These are phyloP conservation scores for Colletotrichum truncatum DNA, from an alignment of 2,329 filamentous ascomycete genomes.

Conservation along the genomic window DNA sequence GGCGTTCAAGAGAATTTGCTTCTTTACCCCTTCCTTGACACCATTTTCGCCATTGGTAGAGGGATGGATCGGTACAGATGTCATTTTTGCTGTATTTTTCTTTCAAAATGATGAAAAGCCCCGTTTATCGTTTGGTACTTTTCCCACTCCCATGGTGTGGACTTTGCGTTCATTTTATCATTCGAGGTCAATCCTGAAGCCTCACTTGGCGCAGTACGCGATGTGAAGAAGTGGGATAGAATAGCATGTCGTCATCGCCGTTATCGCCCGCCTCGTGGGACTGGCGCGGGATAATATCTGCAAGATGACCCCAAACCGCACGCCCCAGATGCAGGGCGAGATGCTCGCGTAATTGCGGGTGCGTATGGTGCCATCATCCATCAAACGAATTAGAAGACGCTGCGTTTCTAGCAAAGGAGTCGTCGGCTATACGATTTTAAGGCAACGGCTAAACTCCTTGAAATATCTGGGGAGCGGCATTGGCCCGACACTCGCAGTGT, in stretches of 20 bases:
- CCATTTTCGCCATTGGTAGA: conserved; percentile 1
- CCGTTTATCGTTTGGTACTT: background rate
- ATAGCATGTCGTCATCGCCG: conserved; percentile 25
- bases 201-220: background rate
- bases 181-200: background rate
- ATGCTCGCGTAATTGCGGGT: conserved; percentile 25
- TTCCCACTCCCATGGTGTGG: background rate
- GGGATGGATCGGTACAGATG: conserved; percentile 13
- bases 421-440: background rate
- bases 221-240: background rate
- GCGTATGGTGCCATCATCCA: conserved; percentile 22
- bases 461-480: background rate
- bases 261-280: conserved; percentile 20
- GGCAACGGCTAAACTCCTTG: background rate
- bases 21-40: background rate
- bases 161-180: background rate
- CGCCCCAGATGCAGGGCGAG: conserved; percentile 5
- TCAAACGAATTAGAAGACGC: background rate
- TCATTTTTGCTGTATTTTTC: background rate
- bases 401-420: background rate
- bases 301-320: conserved; percentile 13
- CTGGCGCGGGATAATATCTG: conserved; percentile 21
- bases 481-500: background rate
- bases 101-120: background rate
- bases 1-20: conserved; percentile 66